These are phyloP conservation scores for Crithidia sp. DNA, from an alignment of 208 protist genomes.

Conservation along the genomic window DNA sequence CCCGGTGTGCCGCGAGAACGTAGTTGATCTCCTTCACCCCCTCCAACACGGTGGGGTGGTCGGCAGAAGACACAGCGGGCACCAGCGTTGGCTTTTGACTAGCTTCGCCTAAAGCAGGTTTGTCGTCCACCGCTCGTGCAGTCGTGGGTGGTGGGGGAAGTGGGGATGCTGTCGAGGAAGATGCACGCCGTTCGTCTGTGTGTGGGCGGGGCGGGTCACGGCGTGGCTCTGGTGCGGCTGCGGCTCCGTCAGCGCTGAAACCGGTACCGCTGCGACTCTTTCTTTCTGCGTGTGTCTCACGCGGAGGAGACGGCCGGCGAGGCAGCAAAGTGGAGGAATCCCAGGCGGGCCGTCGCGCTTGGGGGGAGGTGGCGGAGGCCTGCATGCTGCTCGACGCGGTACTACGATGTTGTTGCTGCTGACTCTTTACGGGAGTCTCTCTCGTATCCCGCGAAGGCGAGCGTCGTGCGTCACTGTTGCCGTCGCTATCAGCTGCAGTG, in stretches of 20 bases:
- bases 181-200: background rate
- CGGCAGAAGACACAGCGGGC: background rate
- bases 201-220: constrained; percentile 5
- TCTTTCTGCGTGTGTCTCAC: background rate
- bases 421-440: too few species aligned
- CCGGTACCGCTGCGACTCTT: too few species aligned
- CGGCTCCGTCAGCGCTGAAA: too few species aligned
- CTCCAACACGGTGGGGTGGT: constrained; percentile 28
- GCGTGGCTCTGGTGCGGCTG: constrained; percentile 17
- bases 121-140: too few species aligned
- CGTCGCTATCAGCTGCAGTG: too few species aligned
- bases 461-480: background rate
- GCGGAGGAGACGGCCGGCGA: too few species aligned
- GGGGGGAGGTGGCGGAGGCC: background rate
- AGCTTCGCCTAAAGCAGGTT: too few species aligned
- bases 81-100: too few species aligned
- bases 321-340: background rate
- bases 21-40: constrained; percentile 48
- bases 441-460: background rate
- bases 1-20: constrained; percentile 38
- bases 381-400: background rate
- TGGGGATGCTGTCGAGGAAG: too few species aligned
- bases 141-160: too few species aligned
- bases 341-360: background rate
- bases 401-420: too few species aligned